Evolutionary conservation across 495 filamentous ascomycete species (phyloP).

Genomic region (Cetradonia linearis): DNA sequence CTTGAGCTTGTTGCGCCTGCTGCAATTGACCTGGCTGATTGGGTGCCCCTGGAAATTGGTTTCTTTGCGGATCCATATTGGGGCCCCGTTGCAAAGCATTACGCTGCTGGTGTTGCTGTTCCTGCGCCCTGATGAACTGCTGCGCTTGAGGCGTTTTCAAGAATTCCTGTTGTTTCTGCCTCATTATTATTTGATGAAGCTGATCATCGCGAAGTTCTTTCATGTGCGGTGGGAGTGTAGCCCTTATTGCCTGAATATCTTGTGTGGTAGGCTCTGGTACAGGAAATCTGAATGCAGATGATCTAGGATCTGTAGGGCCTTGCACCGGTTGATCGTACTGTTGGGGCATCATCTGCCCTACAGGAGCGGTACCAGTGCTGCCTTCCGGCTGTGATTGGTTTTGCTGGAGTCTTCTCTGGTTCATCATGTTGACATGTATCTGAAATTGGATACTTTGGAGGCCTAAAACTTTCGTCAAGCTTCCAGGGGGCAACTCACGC

Average conservation of each 20-base stretch:
- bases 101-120: constrained; percentile 29
- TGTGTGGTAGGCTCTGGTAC: constrained; percentile 16
- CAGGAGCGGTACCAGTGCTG: constrained; percentile 14
- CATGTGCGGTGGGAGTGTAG: constrained; percentile 13
- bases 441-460: constrained; percentile 49
- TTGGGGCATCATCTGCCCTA: constrained; percentile 32
- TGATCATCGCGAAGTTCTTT: constrained; percentile 40
- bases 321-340: constrained; percentile 30
- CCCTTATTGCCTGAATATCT: constrained; percentile 23
- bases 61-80: constrained; percentile 3
- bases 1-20: constrained; percentile 12
- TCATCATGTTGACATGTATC: constrained; percentile 25
- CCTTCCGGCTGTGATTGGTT: background rate
- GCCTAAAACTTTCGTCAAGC: constrained; percentile 37
- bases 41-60: constrained; percentile 15
- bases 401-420: constrained; percentile 18
- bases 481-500: constrained; percentile 32
- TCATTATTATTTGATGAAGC: constrained; percentile 36
- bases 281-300: constrained; percentile 9
- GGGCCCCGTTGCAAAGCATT: constrained; percentile 18
- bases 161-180: constrained; percentile 31
- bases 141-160: constrained; percentile 28
- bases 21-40: constrained; percentile 6
- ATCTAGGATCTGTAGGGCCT: background rate
- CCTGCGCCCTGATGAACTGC: constrained; percentile 32